phyloP scores from a whole-genome alignment of 805 yeast genomes.

The Metschnikowia sp. region DNA sequence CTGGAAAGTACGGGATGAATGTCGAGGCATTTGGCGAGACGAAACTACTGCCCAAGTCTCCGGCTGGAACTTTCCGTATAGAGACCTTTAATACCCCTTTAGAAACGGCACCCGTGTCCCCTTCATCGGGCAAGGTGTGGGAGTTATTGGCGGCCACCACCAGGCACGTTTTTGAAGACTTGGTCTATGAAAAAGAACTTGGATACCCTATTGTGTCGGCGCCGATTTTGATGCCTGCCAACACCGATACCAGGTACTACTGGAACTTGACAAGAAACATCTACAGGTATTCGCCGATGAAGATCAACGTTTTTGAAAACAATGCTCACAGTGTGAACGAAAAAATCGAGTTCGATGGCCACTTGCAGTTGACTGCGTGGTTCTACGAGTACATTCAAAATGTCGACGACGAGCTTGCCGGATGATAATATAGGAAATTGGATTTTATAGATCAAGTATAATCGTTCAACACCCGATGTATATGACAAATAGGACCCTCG shows the following conservation, averaged over 20 bases:
- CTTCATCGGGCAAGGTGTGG: conserved; percentile 35
- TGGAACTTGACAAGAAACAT: conserved; percentile 62
- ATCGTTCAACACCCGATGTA: too few species aligned
- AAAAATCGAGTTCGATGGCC: conserved; percentile 50
- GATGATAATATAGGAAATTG: neutral
- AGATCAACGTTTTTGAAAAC: conserved; percentile 12
- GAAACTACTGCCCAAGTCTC: neutral
- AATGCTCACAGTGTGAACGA: conserved; percentile 57
- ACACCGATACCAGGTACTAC: conserved; percentile 67
- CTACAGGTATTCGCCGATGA: conserved; percentile 56
- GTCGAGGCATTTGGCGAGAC: conserved; percentile 14
- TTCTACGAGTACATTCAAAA: conserved; percentile 32
- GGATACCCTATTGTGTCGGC: conserved; percentile 40
- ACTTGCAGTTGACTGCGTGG: conserved; percentile 57
- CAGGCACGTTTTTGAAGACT: conserved; percentile 45
- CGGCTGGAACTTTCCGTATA: conserved; percentile 8
- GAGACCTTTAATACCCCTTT: conserved; percentile 4
- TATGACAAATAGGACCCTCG: too few species aligned
- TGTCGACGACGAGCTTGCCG: conserved; percentile 9
- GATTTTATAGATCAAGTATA: too few species aligned
- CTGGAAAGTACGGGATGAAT: conserved; percentile 12
- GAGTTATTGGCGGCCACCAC: conserved; percentile 40
- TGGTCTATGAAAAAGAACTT: conserved; percentile 31
- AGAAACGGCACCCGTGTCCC: conserved; percentile 15
- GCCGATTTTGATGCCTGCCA: conserved; percentile 63